Base-by-base conservation (phyloP, 371 early-diverging fungal species). In the Blastocladiella emersonii region DNA sequence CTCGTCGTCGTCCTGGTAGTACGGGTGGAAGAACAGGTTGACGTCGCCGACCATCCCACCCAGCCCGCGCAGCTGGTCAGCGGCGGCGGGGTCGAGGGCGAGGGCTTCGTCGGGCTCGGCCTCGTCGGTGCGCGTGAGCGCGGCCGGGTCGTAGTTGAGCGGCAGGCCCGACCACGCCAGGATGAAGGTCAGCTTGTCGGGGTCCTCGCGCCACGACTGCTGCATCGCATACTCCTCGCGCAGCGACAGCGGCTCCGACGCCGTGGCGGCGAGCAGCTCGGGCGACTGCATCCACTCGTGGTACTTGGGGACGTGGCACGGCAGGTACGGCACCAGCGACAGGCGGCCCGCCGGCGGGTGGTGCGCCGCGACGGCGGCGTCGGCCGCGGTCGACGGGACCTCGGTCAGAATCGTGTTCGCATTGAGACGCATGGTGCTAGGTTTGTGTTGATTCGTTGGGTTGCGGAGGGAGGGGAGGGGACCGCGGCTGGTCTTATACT, bases 191-290 rank as follows among this genome's bases (percentile, higher is more conserved):
- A 65, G 66, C 64, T 70, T 94, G 56, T 90, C 81, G 51, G 78
- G 79, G 63, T 95, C 96, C 15, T 72, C 70, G 55, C 81, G 82
- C 96, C 96, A 95, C 0, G 88, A 82, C 65, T 76, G 74, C 65
- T 93, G 94, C 96, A 95, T 95, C 43, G 75, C 91, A 64, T 90
- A 94, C 69, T 95, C 96, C 73, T 93, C 90, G 32, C 91, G 86
- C 32, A 95, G 71, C 8, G 85, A 81, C 45, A 95, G 76, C 13
- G 94, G 93, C 66, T 95, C 95, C 12, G 93, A 92, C 0, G 92
- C 94, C 19, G 95, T 95, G 86, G 89, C 87, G 70, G 93, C 85
- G 63, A 84, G 88, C 36, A 93, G 76, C 69, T 82, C 88, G 13
- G 89, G 88, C 7, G 86, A 86, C 68, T 91, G 80, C 95, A 95